phyloP scores from a whole-genome alignment of 108 stramenopile genomes.

The Discostella pseudostelligera region DNA sequence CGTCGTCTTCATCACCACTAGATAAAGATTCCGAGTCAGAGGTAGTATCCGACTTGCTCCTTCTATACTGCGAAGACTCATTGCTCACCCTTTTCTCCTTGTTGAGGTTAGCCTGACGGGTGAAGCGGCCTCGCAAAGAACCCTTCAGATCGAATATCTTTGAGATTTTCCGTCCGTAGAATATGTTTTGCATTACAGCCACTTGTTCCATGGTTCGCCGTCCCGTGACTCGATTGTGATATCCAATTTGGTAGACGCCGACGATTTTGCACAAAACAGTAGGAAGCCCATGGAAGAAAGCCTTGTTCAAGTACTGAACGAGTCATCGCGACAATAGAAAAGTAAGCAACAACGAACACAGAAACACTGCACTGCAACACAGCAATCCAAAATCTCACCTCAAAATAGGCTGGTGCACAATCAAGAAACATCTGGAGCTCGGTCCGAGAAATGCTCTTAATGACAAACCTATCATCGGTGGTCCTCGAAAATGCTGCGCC shows the following conservation, averaged over 20 bases:
- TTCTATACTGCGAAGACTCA: constrained; percentile 26
- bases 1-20: constrained; percentile 45
- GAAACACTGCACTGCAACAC: background rate
- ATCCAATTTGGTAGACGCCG: constrained; percentile 96
- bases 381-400: constrained; percentile 24
- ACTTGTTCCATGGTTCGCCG: constrained; percentile 95
- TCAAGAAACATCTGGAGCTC: constrained; percentile 98
- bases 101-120: constrained; percentile 55
- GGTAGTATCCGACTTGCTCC: constrained; percentile 44
- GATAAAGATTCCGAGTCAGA: constrained; percentile 26
- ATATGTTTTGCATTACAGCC: constrained; percentile 89
- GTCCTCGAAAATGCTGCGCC: constrained; percentile 85
- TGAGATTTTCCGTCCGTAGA: constrained; percentile 88
- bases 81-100: constrained; percentile 33
- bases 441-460: constrained; percentile 92
- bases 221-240: constrained; percentile 91
- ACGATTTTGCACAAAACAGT: constrained; percentile 96
- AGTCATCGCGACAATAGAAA: background rate
- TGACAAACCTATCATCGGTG: constrained; percentile 87
- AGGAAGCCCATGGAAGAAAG: constrained; percentile 92
- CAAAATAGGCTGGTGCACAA: constrained; percentile 96
- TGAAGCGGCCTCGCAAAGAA: constrained; percentile 89
- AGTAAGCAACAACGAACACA: too few relatives aligned
- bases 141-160: constrained; percentile 95
- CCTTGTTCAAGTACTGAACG: constrained; percentile 81